A percentile compares a stretch with the other conserved stretches of the same genome.
These are phyloP conservation scores for Inga laurina DNA, from an alignment of 306 rosid genomes.

Conservation along the genomic window DNA sequence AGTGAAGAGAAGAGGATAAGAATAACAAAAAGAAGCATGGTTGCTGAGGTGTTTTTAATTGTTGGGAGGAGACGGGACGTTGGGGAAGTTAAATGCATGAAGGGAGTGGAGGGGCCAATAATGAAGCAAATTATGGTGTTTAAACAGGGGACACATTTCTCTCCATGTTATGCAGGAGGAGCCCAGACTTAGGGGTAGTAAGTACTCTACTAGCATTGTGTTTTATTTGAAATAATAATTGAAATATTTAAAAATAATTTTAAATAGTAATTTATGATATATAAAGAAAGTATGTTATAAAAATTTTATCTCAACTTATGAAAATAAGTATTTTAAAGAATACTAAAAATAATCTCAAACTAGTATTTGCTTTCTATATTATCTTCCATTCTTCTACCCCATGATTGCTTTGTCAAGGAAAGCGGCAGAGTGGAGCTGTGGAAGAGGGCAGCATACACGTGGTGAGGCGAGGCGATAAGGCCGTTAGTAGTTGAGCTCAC, in stretches of 20 bases:
- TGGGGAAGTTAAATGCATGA: background rate
- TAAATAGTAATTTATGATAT: too few relatives aligned
- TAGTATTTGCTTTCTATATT: too few relatives aligned
- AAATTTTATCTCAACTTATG: too few relatives aligned
- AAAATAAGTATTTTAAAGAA: too few relatives aligned
- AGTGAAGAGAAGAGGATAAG: background rate
- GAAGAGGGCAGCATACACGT: slow-evolving; percentile 27
- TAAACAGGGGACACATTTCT: background rate
- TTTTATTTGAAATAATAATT: too few relatives aligned
- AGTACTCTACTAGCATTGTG: too few relatives aligned
- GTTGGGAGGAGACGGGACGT: background rate
- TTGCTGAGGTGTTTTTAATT: background rate
- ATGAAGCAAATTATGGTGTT: background rate
- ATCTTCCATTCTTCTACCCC: too few relatives aligned
- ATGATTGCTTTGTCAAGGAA: background rate
- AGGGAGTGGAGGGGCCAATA: background rate
- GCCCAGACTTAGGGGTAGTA: background rate
- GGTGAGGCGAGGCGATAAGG: slow-evolving; percentile 7
- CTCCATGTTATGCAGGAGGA: background rate
- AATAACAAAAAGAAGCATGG: background rate
- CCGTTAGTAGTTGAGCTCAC: slow-evolving; percentile 38
- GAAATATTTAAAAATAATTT: too few relatives aligned
- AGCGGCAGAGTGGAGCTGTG: background rate
- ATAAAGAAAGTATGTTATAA: too few relatives aligned
- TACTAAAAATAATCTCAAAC: too few relatives aligned